These are phyloP conservation scores for Cucurbita moschata DNA, from an alignment of 306 rosid species.

Conservation along the genomic window DNA sequence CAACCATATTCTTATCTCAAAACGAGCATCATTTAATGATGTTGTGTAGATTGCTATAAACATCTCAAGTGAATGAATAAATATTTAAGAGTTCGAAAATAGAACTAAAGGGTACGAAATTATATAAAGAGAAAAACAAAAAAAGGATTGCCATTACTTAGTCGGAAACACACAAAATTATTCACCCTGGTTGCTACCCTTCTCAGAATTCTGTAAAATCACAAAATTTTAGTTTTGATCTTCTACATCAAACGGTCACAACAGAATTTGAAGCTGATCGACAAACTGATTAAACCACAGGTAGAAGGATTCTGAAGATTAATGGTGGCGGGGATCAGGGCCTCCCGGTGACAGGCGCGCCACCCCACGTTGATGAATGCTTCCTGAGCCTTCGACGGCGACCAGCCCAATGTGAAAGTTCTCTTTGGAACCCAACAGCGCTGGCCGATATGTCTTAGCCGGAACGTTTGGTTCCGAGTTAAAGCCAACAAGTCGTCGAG, in stretches of 20 bases:
- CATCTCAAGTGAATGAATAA: too few species aligned
- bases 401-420: slow-evolving; percentile 2
- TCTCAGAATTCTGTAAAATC: too few species aligned
- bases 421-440: background rate
- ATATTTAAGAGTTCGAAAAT: too few species aligned
- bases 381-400: background rate
- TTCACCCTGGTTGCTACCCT: too few species aligned
- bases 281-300: background rate
- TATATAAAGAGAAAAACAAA: too few species aligned
- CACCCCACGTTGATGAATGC: background rate
- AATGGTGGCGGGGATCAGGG: slow-evolving; percentile 11
- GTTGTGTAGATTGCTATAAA: too few species aligned
- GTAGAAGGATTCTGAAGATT: slow-evolving; percentile 23
- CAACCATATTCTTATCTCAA: too few species aligned
- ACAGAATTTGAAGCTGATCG: background rate
- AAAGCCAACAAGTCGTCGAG: background rate
- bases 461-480: background rate
- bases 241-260: background rate
- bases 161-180: too few species aligned
- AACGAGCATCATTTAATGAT: too few species aligned
- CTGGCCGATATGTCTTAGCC: background rate
- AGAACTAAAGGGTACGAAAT: too few species aligned
- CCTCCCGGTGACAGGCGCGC: background rate
- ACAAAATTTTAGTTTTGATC: background rate
- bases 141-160: too few species aligned